Percentiles rank a stretch among this genome's conserved stretches.
phyloP scores from a whole-genome alignment of 2,329 filamentous ascomycete genomes.

The Colletotrichum gloeosporioides region DNA sequence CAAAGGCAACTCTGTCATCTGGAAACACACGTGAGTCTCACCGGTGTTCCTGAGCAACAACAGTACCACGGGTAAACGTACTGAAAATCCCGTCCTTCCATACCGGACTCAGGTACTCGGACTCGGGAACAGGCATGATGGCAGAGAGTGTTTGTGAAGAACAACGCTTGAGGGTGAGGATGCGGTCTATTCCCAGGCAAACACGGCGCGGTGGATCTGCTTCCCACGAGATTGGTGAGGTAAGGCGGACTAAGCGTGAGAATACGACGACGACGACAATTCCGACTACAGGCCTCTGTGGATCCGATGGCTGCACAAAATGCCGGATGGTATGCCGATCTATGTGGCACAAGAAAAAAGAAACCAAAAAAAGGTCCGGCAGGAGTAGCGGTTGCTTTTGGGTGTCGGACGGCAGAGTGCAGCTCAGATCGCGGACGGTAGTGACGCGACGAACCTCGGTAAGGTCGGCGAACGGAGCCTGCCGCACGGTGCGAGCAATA shows the following conservation, averaged over 20 bases:
- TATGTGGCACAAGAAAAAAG: background rate
- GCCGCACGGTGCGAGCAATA: background rate
- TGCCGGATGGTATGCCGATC: background rate
- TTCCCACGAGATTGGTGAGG: background rate
- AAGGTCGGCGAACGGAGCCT: slow-evolving; percentile 2
- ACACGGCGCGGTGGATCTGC: background rate
- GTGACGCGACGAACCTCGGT: slow-evolving; percentile 15
- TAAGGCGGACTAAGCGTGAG: background rate
- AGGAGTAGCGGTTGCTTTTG: background rate
- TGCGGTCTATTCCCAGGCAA: background rate
- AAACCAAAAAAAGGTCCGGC: background rate
- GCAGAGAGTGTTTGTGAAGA: background rate
- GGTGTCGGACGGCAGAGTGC: background rate
- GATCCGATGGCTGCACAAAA: background rate
- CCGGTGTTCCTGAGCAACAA: background rate
- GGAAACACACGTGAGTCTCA: slow-evolving; percentile 15
- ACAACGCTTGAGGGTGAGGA: background rate
- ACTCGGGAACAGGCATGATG: slow-evolving; percentile 71
- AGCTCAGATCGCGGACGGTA: background rate
- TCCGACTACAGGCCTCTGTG: background rate
- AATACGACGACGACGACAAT: background rate
- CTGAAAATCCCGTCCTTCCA: slow-evolving; percentile 91
- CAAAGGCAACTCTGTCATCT: slow-evolving; percentile 92
- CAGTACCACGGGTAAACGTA: slow-evolving; percentile 43
- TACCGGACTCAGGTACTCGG: slow-evolving; percentile 79